Conservation (phyloP, 2,329 filamentous ascomycete genomes). For the Colletotrichum navitas region DNA sequence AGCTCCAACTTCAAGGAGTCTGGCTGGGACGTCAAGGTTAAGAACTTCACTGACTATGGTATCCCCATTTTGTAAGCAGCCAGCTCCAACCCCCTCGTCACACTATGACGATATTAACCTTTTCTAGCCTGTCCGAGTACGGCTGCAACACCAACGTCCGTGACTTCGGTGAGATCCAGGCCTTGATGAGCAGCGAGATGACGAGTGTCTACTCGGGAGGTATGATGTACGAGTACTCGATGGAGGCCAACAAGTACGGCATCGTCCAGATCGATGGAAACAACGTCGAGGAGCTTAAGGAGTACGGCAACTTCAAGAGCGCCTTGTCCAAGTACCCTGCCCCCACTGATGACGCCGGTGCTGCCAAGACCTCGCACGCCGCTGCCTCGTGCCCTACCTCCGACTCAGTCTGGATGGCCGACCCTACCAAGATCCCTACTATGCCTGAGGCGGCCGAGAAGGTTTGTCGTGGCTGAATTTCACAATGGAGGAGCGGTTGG, state of each 20-base stretch:
- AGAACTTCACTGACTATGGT: slow-evolving; percentile 88
- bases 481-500: not conserved
- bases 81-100: slow-evolving; percentile 43
- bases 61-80: slow-evolving; percentile 80
- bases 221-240: slow-evolving; percentile 93
- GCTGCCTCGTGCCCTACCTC: slow-evolving; percentile 61
- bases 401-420: slow-evolving; percentile 64
- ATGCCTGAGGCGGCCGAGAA: slow-evolving; percentile 63
- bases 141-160: slow-evolving; percentile 88
- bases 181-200: slow-evolving; percentile 89
- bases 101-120: slow-evolving; percentile 6
- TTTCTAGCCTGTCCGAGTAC: slow-evolving; percentile 82
- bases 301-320: slow-evolving; percentile 70
- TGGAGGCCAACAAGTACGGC: slow-evolving; percentile 84
- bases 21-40: slow-evolving; percentile 90
- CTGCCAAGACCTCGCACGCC: slow-evolving; percentile 60
- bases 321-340: slow-evolving; percentile 63
- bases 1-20: slow-evolving; percentile 76
- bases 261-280: slow-evolving; percentile 75
- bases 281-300: slow-evolving; percentile 67
- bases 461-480: not conserved
- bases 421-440: slow-evolving; percentile 62
- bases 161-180: slow-evolving; percentile 81
- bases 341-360: slow-evolving; percentile 65
- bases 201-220: slow-evolving; percentile 92